phyloP scores from a whole-genome alignment of 257 asterid species.

The Solanum sejunctum region DNA sequence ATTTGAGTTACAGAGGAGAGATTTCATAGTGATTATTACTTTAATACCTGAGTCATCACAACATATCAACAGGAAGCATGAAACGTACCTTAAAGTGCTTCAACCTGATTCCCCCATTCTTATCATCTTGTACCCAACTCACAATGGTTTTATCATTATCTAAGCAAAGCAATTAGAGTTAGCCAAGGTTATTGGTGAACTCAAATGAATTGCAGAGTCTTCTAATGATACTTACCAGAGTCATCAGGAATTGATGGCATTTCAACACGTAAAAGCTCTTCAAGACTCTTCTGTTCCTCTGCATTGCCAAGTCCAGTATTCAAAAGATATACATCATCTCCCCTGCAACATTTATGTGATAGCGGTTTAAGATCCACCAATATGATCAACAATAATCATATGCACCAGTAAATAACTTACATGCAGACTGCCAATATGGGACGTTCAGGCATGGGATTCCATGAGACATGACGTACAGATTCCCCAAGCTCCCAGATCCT shows the following conservation, averaged over 20 bases:
- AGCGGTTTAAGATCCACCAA: conserved; percentile 3
- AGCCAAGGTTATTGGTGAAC: not conserved
- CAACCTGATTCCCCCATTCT: conserved; percentile 68
- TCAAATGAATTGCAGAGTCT: not conserved
- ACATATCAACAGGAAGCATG: not conserved
- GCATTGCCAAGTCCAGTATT: conserved; percentile 54
- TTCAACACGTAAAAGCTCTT: conserved; percentile 56
- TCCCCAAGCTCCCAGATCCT: conserved; percentile 78
- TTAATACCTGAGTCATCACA: not conserved
- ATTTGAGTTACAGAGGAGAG: not conserved
- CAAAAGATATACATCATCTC: conserved; percentile 59
- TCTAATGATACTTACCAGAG: conserved; percentile 40
- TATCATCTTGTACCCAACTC: conserved; percentile 61
- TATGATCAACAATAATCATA: not conserved
- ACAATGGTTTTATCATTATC: conserved; percentile 37
- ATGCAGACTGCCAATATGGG: conserved; percentile 72
- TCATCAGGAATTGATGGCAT: conserved; percentile 28
- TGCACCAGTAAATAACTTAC: conserved; percentile 28
- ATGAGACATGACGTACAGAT: conserved; percentile 54
- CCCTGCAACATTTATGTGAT: conserved; percentile 33
- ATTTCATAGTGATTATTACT: not conserved
- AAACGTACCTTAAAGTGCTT: conserved; percentile 76
- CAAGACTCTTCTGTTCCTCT: conserved; percentile 50
- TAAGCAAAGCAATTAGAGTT: conserved; percentile 17
- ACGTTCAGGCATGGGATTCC: conserved; percentile 83